Percentiles rank a stretch among this genome's conserved stretches.
Conservation (phyloP, 2,329 filamentous ascomycete species). For the Aspergillus pseudoviridinutans region DNA sequence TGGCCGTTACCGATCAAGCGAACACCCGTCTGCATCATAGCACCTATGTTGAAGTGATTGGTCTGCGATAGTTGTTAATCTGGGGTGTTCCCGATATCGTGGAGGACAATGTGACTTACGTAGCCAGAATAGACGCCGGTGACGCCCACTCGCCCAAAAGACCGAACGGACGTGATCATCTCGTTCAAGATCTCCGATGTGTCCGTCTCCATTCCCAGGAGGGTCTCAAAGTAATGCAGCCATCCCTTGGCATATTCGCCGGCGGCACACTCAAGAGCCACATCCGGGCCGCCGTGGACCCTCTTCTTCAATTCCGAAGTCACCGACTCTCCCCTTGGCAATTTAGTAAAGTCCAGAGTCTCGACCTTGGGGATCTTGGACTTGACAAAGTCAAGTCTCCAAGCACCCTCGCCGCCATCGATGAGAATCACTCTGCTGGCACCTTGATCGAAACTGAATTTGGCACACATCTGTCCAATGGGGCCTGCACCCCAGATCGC, state of each 20-base stretch:
- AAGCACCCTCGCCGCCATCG: slow-evolving; percentile 61
- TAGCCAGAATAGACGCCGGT: slow-evolving; percentile 67
- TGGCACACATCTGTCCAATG: slow-evolving; percentile 73
- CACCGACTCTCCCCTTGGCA: slow-evolving; percentile 61
- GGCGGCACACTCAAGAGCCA: slow-evolving; percentile 64
- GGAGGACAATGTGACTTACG: slow-evolving; percentile 36
- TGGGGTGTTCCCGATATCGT: background rate
- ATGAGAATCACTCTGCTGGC: slow-evolving; percentile 74
- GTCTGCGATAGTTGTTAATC: slow-evolving; percentile 45
- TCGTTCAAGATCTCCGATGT: slow-evolving; percentile 63
- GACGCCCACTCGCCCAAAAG: slow-evolving; percentile 64
- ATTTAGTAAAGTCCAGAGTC: slow-evolving; percentile 64
- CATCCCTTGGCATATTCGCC: slow-evolving; percentile 62
- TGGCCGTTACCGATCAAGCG: slow-evolving; percentile 68
- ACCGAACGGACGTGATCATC: slow-evolving; percentile 52
- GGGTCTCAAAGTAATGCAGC: slow-evolving; percentile 57
- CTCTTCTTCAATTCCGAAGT: slow-evolving; percentile 70
- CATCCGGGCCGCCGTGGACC: slow-evolving; percentile 69
- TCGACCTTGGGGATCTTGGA: slow-evolving; percentile 62
- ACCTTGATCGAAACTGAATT: slow-evolving; percentile 65
- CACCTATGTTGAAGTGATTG: slow-evolving; percentile 79
- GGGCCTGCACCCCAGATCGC: slow-evolving; percentile 86
- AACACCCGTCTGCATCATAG: slow-evolving; percentile 82
- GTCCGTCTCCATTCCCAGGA: slow-evolving; percentile 72
- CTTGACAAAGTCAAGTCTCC: slow-evolving; percentile 66